Conservation (phyloP, 495 filamentous ascomycete genomes). For the Astrothelium macrocarpum region DNA sequence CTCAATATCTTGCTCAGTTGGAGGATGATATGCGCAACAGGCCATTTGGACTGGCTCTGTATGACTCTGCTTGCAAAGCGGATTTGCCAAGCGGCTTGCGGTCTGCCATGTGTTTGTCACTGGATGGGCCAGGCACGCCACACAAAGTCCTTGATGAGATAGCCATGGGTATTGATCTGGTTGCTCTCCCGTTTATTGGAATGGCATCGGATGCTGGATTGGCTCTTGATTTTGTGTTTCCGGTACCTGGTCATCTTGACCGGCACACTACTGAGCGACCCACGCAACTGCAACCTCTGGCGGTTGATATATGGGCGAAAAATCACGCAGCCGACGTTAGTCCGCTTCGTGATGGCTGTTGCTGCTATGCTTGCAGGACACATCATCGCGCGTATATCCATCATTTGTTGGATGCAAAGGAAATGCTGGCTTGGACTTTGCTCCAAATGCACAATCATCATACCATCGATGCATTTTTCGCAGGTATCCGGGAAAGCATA, state of each 20-base stretch:
- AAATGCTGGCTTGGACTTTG: slow-evolving; percentile 94
- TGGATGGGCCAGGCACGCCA: slow-evolving; percentile 57
- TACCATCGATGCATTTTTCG: slow-evolving; percentile 64
- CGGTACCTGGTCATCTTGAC: slow-evolving; percentile 28
- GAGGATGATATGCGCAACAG: slow-evolving; percentile 40
- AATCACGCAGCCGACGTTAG: slow-evolving; percentile 46
- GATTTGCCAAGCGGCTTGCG: slow-evolving; percentile 50
- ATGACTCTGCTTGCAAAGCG: slow-evolving; percentile 59
- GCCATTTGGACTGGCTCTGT: slow-evolving; percentile 72
- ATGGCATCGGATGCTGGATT: slow-evolving; percentile 74
- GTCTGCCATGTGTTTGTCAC: slow-evolving; percentile 59
- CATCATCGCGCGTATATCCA: slow-evolving; percentile 83
- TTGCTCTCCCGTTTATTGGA: slow-evolving; percentile 65
- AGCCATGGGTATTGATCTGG: slow-evolving; percentile 65
- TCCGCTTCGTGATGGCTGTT: slow-evolving; percentile 52
- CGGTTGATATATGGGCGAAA: slow-evolving; percentile 61
- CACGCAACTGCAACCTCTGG: slow-evolving; percentile 41
- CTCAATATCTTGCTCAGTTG: slow-evolving; percentile 63
- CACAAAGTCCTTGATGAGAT: slow-evolving; percentile 67
- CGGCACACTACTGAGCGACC: neutral
- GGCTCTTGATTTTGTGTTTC: slow-evolving; percentile 72
- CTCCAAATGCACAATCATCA: slow-evolving; percentile 84
- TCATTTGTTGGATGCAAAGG: slow-evolving; percentile 76
- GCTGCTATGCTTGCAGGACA: slow-evolving; percentile 72
- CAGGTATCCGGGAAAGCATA: slow-evolving; percentile 52